Base-by-base conservation (phyloP, 495 filamentous ascomycete genomes). In the Penicilliopsis zonata region DNA sequence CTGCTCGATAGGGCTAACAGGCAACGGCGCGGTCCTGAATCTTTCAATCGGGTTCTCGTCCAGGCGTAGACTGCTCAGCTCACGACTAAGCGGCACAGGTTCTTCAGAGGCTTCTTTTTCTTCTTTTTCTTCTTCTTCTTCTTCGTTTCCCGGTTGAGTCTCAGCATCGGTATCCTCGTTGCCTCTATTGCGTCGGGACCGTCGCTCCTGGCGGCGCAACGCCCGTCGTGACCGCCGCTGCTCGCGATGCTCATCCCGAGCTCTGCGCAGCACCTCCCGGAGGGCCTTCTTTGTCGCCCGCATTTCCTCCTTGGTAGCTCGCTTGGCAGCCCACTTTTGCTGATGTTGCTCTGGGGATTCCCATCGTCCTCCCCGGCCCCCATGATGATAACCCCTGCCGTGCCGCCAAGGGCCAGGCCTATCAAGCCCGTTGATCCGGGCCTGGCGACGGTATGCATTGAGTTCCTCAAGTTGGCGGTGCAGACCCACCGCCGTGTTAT, bases 401-500 rank as follows among this genome's bases (percentile, higher is more conserved):
- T 33, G 23, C 10, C 47, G 38, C 56, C 56, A 59, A 29, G 41
- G 31, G 7, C 34, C 29, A 9, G 43, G 46, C 4, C 43, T 43
- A 7, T 41, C 41, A 9, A 43, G 46, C 4, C 43, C 44, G 5
- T 41, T 42, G 9, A 46, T 30, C 6, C 50, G 49, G 18, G 49
- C 38, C 29, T 59, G 53, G 6, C 53, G 57, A 10, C 59, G 55
- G n/a, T 59, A 57, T 18, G 57, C 48, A 35, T 54, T 50, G 3
- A 62, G 34, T 7, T 47, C 42, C 9, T 52, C 35, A 5, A 66
- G 49, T 23, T 63, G 61, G 1, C 38, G 46, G 2, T 58, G 57
- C 15, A 66, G 58, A 16, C 51, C 57, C 5, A 57, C 49, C 4
- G 57, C 58, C 0, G 59, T 56, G 3, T 57, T 52, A 30, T 62